A percentile compares a stretch with the other conserved stretches of the same genome.
Conservation (phyloP, 2,329 filamentous ascomycete species). For the Biscogniauxia mediterranea region DNA sequence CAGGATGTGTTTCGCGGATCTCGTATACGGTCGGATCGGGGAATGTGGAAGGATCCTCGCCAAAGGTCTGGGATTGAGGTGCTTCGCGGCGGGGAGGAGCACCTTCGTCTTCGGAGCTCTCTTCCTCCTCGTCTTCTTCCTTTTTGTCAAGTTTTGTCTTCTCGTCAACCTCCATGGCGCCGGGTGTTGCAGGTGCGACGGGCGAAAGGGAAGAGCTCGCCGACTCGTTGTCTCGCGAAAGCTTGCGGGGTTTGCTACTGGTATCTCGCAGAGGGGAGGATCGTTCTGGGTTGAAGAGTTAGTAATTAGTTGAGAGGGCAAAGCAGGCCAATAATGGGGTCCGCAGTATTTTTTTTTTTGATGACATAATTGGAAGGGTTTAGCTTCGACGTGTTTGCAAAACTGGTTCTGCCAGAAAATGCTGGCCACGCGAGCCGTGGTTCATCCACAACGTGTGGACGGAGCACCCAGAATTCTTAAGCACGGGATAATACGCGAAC, state of each 20-base stretch:
- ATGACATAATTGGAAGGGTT: not conserved
- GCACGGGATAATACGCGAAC: not conserved
- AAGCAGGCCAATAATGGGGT: not conserved
- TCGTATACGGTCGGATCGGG: slow-evolving; percentile 92
- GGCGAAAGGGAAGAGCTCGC: slow-evolving; percentile 61
- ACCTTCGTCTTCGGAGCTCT: slow-evolving; percentile 57
- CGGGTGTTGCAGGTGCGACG: slow-evolving; percentile 48
- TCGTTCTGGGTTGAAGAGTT: slow-evolving; percentile 41
- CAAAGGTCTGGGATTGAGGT: slow-evolving; percentile 84
- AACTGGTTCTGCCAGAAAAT: not conserved
- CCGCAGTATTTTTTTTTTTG: not conserved
- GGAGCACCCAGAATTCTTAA: not conserved
- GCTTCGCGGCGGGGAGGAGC: slow-evolving; percentile 61
- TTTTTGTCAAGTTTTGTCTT: slow-evolving; percentile 45
- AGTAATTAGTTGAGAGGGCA: slow-evolving; percentile 18
- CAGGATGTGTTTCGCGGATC: slow-evolving; percentile 70
- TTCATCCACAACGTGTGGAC: not conserved
- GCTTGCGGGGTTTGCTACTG: slow-evolving; percentile 47
- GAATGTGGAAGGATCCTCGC: slow-evolving; percentile 87
- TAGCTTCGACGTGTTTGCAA: not conserved
- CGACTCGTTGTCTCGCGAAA: slow-evolving; percentile 52
- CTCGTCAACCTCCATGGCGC: slow-evolving; percentile 59
- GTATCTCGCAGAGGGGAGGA: slow-evolving; percentile 53
- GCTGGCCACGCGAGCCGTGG: not conserved
- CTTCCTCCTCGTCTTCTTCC: slow-evolving; percentile 40